Evolutionary conservation across 2,329 filamentous ascomycete species (phyloP).

Genomic region (Clonostachys solani): DNA sequence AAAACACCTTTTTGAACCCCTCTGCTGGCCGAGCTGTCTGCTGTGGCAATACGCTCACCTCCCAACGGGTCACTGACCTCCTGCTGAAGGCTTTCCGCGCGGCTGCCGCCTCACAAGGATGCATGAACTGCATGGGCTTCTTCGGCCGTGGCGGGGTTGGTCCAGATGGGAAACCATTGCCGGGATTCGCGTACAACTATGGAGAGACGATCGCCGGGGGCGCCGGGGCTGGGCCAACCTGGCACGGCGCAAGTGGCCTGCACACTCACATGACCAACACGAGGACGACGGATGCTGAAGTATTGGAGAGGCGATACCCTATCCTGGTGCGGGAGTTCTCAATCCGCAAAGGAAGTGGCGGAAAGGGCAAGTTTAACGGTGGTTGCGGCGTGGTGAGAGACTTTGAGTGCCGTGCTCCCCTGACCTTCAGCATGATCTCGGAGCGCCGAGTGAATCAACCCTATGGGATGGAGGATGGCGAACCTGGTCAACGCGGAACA

Average conservation of each 20-base stretch:
- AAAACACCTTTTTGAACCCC: slow-evolving; percentile 24
- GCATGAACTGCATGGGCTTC: slow-evolving; percentile 20
- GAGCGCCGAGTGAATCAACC: slow-evolving; percentile 63
- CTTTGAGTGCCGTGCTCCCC: slow-evolving; percentile 70
- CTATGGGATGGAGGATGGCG: not conserved
- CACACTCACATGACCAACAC: slow-evolving; percentile 24
- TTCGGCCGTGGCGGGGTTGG: slow-evolving; percentile 23
- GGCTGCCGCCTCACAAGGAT: slow-evolving; percentile 19
- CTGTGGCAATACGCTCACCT: slow-evolving; percentile 60
- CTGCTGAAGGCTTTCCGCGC: slow-evolving; percentile 20
- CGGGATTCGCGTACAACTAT: slow-evolving; percentile 37
- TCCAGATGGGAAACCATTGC: slow-evolving; percentile 9
- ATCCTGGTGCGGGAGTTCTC: slow-evolving; percentile 53
- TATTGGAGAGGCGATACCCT: slow-evolving; percentile 26
- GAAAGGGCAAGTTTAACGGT: slow-evolving; percentile 58
- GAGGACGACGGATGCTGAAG: slow-evolving; percentile 21
- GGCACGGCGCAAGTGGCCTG: slow-evolving; percentile 18
- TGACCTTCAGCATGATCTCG: slow-evolving; percentile 66
- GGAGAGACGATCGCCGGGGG: slow-evolving; percentile 27
- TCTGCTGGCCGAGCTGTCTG: slow-evolving; percentile 22
- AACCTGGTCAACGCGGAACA: not conserved
- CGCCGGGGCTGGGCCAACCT: slow-evolving; percentile 19
- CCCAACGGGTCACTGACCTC: slow-evolving; percentile 23
- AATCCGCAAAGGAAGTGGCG: slow-evolving; percentile 48
- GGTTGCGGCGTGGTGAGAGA: slow-evolving; percentile 71